Base-by-base conservation (phyloP, 1,284 basidiomycete species). In the Termitomyces sp. region DNA sequence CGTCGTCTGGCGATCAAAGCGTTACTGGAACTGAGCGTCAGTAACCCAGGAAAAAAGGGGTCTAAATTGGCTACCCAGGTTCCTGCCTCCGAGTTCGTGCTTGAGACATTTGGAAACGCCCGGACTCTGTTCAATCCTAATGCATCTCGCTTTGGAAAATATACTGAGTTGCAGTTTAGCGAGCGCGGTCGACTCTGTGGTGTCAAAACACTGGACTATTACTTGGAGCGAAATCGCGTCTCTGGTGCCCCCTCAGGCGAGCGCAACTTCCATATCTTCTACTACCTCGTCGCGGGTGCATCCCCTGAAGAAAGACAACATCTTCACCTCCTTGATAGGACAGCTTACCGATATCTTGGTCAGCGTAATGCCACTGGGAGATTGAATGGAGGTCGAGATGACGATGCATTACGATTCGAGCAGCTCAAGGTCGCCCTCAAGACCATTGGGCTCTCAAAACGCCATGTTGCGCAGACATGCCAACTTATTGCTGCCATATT, bases 191-290 rank as follows among this genome's bases (percentile, higher is more conserved):
- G 92, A 10, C 74, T 99, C 0, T 85, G 82, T 52, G 96, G 97
- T 61, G 76, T 94, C 67, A 99, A 98, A 72, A 96, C 92, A 0
- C 86, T 98, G 61, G 94, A 98, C 66, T 99, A 99, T 75, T 98
- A 96, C 73, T 82, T 99, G 55, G 94, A 99, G 70, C 82, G 90
- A 44, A 89, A 87, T 56, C 83, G 92, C 15, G 91, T 96, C 17
- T 81, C 89, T 4, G 83, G 84, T 40, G 83, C 88, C 0, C 88
- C 88, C 3, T 88, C 83, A 0, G 92, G 92, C 53, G 93, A 97
- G 70, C 84, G 94, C 26, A 98, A 96, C 64, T 99, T 98, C 71
- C 94, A 98, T 70, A 91, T 96, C 46, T 97, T 98, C 72, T 96
- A 98, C 71, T 95, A 97, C 71, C 83, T 98, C 64, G 83, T 94